Base-by-base conservation (phyloP, 2,329 filamentous ascomycete genomes). In the Helminthosporium solani region DNA sequence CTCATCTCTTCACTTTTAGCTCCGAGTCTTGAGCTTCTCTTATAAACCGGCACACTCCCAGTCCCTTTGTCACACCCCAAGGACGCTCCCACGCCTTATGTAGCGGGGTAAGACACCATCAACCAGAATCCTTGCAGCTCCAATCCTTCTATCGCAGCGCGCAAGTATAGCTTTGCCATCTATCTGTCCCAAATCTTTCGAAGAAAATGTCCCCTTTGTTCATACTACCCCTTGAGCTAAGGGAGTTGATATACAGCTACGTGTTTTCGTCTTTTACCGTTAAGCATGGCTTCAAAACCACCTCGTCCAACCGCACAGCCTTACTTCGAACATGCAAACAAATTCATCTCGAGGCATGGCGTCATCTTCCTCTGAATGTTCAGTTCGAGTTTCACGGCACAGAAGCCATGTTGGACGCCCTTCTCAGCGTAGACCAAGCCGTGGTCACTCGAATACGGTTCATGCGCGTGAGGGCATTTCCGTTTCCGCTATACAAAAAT, bases 371-470 rank as follows among this genome's bases (percentile, higher is more conserved):
- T 7, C 42, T 64, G 28, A 64, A 64, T 33, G 57, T 57, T 35
- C 56, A 51, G 3, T 52, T 70, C 6, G 59, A 66, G 28, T 70
- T 70, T 20, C 60, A 60, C 36, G 59, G 63, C 38, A 69, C 67
- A 11, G 66, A 70, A 41, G 46, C 60, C 7, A 52, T 69, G 36
- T 53, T 70, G 6, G 57, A 64, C 3, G 69, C 60, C 9, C 55
- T 70, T 1, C 47, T 68, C 14, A 60, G 53, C 12, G 53, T 63
- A 18, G 58, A 61, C 25, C 65, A 68, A 43, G 54, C 56, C 14
- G 49, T 66, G 11, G 30, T 68, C 8, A 67, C 60, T 15, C 59
- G 61, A n/a, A 42, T 70, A 40, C 63, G 66, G 25, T 55, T 65
- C 45, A 47, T 68, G 15, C 55, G 53, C 21, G 58, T 70, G 20